Evolutionary conservation across 2,329 filamentous ascomycete species (phyloP).

Genomic region (Geosmithia flava): DNA sequence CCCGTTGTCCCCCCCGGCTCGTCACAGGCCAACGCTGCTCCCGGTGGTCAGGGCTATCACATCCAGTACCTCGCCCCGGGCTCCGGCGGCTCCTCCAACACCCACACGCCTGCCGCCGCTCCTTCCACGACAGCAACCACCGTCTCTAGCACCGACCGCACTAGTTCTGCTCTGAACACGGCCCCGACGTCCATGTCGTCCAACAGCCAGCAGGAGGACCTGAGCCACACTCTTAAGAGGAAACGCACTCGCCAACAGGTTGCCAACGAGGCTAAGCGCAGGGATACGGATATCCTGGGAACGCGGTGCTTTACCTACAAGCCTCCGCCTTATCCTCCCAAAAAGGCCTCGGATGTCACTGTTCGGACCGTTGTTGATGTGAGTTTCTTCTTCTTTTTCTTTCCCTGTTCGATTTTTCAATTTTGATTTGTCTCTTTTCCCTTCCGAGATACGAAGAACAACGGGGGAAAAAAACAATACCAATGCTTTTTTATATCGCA

Average conservation of each 20-base stretch:
- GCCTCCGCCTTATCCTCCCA: constrained; percentile 75
- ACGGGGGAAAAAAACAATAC: background rate
- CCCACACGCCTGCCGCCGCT: constrained; percentile 53
- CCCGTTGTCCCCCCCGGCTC: constrained; percentile 19
- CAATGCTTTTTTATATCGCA: background rate
- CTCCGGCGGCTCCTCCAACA: constrained; percentile 37
- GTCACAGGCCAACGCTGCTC: constrained; percentile 8
- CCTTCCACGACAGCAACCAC: constrained; percentile 33
- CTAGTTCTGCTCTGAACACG: constrained; percentile 59
- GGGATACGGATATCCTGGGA: constrained; percentile 57
- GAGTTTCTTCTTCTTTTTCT: constrained; percentile 19
- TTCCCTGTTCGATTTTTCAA: background rate
- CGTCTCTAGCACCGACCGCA: constrained; percentile 64
- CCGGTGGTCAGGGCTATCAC: constrained; percentile 59
- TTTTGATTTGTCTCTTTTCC: background rate
- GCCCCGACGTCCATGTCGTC: constrained; percentile 71
- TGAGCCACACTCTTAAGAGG: constrained; percentile 69
- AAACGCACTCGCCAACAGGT: constrained; percentile 72
- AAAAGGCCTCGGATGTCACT: constrained; percentile 74
- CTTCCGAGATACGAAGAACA: background rate
- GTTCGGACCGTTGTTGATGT: constrained; percentile 53
- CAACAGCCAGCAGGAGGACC: constrained; percentile 50
- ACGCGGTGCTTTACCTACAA: constrained; percentile 70
- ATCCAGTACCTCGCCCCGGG: constrained; percentile 45
- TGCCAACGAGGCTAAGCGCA: constrained; percentile 69